Conservation (phyloP, 176 grass and related monocot genomes). For the Oryza australiensis region DNA sequence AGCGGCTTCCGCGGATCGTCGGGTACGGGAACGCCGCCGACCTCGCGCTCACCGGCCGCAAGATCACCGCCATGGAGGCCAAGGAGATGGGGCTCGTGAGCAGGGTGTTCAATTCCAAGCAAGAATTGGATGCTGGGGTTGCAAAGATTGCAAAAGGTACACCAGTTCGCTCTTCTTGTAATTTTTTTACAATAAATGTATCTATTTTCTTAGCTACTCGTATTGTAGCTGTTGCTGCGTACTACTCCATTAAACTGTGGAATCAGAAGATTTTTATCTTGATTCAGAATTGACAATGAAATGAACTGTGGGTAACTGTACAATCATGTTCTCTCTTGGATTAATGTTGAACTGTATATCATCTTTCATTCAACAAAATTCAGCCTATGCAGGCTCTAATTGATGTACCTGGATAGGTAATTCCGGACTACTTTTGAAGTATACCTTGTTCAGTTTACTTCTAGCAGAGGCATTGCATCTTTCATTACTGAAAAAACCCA, state of each 20-base stretch:
- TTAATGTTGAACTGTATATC: not conserved
- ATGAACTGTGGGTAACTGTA: not conserved
- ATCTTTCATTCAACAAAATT: not conserved
- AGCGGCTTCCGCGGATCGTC: slow-evolving; percentile 62
- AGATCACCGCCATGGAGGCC: slow-evolving; percentile 67
- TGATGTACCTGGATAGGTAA: not conserved
- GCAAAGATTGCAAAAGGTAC: slow-evolving; percentile 60
- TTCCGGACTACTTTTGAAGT: not conserved
- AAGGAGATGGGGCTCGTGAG: slow-evolving; percentile 76
- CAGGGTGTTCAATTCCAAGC: slow-evolving; percentile 64
- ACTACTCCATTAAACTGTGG: not conserved
- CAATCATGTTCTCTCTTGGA: not conserved
- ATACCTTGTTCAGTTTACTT: slow-evolving; percentile 1
- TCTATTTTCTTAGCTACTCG: not conserved
- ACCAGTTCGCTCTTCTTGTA: not conserved
- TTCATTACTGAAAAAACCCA: not conserved
- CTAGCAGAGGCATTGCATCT: not conserved
- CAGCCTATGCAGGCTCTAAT: not conserved
- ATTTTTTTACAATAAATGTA: not conserved
- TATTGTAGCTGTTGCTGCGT: not conserved
- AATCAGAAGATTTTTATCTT: not conserved
- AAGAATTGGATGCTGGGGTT: slow-evolving; percentile 57
- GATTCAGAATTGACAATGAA: not conserved
- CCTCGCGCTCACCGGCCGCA: slow-evolving; percentile 66
- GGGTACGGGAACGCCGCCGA: slow-evolving; percentile 71